A percentile compares a stretch with the other conserved stretches of the same genome.
Conservation (phyloP, 257 asterid species). For the Jacaranda mimosifolia region DNA sequence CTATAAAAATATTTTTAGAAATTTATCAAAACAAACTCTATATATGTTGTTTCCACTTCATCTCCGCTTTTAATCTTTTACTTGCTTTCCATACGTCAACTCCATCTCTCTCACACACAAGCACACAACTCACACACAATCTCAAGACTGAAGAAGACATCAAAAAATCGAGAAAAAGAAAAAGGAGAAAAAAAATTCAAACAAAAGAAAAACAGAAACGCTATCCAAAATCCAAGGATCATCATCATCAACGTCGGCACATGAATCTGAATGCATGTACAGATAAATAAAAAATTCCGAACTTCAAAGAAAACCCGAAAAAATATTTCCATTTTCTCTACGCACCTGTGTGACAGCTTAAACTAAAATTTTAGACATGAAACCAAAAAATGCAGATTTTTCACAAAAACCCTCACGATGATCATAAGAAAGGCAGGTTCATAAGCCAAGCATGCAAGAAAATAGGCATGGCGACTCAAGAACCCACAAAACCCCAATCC, state of each 20-base stretch:
- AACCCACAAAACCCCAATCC: not conserved
- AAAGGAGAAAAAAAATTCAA: too few species aligned
- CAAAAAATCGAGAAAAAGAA: not conserved
- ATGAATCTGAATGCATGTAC: not conserved
- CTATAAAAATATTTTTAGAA: too few species aligned
- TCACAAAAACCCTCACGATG: not conserved
- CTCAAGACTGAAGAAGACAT: not conserved
- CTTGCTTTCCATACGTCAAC: not conserved
- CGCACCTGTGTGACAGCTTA: not conserved
- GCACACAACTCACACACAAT: not conserved
- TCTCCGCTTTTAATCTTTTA: not conserved
- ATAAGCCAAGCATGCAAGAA: slow-evolving; percentile 6
- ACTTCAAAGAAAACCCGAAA: not conserved
- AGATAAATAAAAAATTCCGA: slow-evolving; percentile 2
- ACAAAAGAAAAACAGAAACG: not conserved
- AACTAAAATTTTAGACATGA: not conserved
- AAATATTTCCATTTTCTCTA: not conserved
- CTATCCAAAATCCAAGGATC: slow-evolving; percentile 6
- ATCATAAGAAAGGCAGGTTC: not conserved
- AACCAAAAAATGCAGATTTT: not conserved
- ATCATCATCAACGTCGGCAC: slow-evolving; percentile 5
- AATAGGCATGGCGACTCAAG: too few species aligned
- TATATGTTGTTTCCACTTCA: not conserved
- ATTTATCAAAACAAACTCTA: not conserved
- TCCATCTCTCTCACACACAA: not conserved